A percentile compares a stretch with the other conserved stretches of the same genome.
phyloP scores from a whole-genome alignment of 495 filamentous ascomycete genomes.

The Pseudomonodictys pantanalensis region DNA sequence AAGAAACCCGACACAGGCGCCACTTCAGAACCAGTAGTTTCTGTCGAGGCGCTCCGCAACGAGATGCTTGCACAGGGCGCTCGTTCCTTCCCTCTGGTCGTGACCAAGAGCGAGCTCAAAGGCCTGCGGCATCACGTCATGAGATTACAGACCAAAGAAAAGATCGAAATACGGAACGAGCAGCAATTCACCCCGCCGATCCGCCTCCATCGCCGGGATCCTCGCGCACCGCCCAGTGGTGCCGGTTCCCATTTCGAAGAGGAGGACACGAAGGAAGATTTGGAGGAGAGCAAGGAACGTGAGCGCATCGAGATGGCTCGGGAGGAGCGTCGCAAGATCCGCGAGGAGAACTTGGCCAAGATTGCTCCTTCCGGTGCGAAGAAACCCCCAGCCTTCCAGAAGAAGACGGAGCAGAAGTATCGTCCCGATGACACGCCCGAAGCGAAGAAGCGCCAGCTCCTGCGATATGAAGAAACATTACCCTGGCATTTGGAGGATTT shows the following conservation, averaged over 20 bases:
- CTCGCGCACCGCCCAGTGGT: constrained; percentile 60
- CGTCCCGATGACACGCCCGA: constrained; percentile 61
- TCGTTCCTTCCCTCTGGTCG: constrained; percentile 66
- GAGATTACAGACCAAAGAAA: constrained; percentile 60
- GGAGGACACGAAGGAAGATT: constrained; percentile 48
- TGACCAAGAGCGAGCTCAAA: constrained; percentile 74
- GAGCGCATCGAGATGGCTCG: constrained; percentile 68
- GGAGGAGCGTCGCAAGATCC: constrained; percentile 75
- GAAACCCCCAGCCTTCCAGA: constrained; percentile 66
- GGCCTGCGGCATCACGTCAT: constrained; percentile 85
- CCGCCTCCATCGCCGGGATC: constrained; percentile 82
- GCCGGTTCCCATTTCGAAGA: constrained; percentile 47
- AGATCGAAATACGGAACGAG: constrained; percentile 70
- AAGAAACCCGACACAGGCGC: constrained; percentile 21
- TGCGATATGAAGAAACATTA: constrained; percentile 90
- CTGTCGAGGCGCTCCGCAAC: constrained; percentile 15
- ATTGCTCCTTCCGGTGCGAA: constrained; percentile 72
- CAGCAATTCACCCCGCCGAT: constrained; percentile 84
- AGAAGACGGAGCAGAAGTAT: constrained; percentile 67
- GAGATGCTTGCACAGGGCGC: constrained; percentile 45
- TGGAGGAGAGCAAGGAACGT: constrained; percentile 61
- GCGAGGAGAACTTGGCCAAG: constrained; percentile 77
- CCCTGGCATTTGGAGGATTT: constrained; percentile 98
- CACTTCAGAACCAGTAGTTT: too few species aligned
- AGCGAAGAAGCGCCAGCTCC: constrained; percentile 69